phyloP scores from a whole-genome alignment of 2,329 filamentous ascomycete species.

The Ceratocystis papillata region DNA sequence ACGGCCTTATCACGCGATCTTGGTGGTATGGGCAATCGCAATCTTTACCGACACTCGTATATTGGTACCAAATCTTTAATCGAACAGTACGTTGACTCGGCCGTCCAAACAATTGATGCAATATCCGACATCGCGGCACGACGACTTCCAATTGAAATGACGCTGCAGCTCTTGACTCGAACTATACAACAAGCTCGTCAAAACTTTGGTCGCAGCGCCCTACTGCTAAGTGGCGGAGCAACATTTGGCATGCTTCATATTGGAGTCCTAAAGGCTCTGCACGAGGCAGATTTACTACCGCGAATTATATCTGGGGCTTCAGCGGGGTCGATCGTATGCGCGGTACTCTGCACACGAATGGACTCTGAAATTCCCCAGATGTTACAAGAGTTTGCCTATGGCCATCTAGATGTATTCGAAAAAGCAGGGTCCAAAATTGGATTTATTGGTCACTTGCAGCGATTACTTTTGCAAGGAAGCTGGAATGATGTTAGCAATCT shows the following conservation, averaged over 20 bases:
- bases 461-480: constrained; percentile 68
- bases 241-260: constrained; percentile 91
- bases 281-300: constrained; percentile 62
- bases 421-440: constrained; percentile 38
- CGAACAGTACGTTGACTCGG: constrained; percentile 74
- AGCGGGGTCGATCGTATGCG: constrained; percentile 75
- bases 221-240: constrained; percentile 73
- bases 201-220: constrained; percentile 72
- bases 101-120: constrained; percentile 60
- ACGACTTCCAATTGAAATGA: constrained; percentile 42
- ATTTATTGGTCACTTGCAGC: constrained; percentile 55
- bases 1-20: constrained; percentile 71
- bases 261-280: constrained; percentile 72
- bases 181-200: constrained; percentile 61
- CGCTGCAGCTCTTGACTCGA: constrained; percentile 52
- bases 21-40: constrained; percentile 73
- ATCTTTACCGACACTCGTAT: constrained; percentile 73
- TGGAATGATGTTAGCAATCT: constrained; percentile 79
- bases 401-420: constrained; percentile 73
- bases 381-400: constrained; percentile 60
- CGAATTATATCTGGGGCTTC: constrained; percentile 82
- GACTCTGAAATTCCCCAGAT: constrained; percentile 67
- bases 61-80: constrained; percentile 79
- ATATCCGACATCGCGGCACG: constrained; percentile 52
- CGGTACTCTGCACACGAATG: constrained; percentile 65